Percentiles rank a stretch among this genome's conserved stretches.
These are phyloP conservation scores for Coelastrella sp. DNA, from an alignment of 139 green algal species.

Conservation along the genomic window DNA sequence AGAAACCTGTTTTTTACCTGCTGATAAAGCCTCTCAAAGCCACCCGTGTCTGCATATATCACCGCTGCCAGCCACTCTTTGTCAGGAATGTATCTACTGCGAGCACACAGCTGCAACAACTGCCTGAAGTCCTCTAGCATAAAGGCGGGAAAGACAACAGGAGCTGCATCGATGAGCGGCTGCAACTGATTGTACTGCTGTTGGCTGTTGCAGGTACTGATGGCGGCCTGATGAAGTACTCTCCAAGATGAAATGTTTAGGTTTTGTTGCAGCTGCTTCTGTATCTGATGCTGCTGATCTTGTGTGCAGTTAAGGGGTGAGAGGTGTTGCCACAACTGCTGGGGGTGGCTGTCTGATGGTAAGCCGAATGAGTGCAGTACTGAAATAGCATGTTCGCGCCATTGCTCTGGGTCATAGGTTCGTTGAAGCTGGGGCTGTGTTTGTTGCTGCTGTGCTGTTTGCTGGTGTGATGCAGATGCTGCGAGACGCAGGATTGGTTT, in stretches of 20 bases:
- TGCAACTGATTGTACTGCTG: conserved; percentile 6
- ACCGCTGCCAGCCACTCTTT: conserved; percentile 29
- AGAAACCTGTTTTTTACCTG: not conserved
- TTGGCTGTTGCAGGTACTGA: conserved; percentile 14
- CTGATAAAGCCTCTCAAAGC: conserved; percentile 24
- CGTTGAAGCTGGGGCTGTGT: not conserved
- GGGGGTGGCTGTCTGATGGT: not conserved
- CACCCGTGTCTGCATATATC: conserved; percentile 30
- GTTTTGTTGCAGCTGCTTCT: not conserved
- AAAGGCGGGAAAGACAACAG: not conserved
- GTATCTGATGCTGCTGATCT: not conserved
- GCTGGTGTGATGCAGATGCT: not conserved
- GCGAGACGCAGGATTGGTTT: not conserved
- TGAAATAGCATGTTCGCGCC: not conserved
- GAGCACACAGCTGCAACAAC: conserved; percentile 42
- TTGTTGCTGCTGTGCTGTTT: not conserved
- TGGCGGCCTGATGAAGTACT: conserved; percentile 1
- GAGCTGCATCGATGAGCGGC: not conserved
- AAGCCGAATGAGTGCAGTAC: not conserved
- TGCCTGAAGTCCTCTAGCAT: not conserved
- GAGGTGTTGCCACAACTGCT: conserved; percentile 31
- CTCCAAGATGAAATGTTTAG: not conserved
- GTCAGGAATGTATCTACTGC: conserved; percentile 8
- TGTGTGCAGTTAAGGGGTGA: not conserved
- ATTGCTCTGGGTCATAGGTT: no score